Conservation (phyloP, 176 grass and related monocot genomes). For the Carex pumila region DNA sequence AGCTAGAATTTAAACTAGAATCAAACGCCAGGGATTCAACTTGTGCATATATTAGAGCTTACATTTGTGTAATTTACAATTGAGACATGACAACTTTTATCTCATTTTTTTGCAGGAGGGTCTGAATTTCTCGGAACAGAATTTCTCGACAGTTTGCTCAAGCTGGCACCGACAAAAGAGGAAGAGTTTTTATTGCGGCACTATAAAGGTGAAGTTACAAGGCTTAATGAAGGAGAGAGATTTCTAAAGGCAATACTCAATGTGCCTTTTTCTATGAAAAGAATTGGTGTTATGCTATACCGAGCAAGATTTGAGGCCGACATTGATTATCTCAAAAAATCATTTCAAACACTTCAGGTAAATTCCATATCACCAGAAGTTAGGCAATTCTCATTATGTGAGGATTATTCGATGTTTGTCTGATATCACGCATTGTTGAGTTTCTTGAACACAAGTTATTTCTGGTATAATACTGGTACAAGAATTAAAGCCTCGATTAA, state of each 20-base stretch:
- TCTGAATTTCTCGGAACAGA: slow-evolving; percentile 40
- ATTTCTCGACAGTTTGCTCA: slow-evolving; percentile 57
- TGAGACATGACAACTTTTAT: neutral
- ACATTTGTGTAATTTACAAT: neutral
- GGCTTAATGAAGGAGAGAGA: slow-evolving; percentile 52
- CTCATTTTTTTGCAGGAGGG: slow-evolving; percentile 37
- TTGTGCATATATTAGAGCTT: neutral
- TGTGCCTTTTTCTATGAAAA: slow-evolving; percentile 79
- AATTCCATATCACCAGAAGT: neutral
- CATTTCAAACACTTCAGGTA: slow-evolving; percentile 71
- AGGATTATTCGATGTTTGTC: neutral
- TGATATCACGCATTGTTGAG: neutral
- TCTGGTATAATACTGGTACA: neutral
- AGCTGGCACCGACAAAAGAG: slow-evolving; percentile 76
- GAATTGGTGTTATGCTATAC: slow-evolving; percentile 76
- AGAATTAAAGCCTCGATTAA: neutral
- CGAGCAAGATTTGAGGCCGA: slow-evolving; percentile 55
- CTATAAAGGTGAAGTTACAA: slow-evolving; percentile 48
- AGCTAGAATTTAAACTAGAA: neutral
- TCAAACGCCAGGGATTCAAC: neutral
- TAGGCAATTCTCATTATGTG: neutral
- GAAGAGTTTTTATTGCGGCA: slow-evolving; percentile 50
- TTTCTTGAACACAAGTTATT: neutral
- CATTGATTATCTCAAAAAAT: slow-evolving; percentile 49
- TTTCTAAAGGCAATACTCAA: slow-evolving; percentile 60